Conservation (phyloP, 2,329 filamentous ascomycete species). For the Ophiosphaerella narmari region DNA sequence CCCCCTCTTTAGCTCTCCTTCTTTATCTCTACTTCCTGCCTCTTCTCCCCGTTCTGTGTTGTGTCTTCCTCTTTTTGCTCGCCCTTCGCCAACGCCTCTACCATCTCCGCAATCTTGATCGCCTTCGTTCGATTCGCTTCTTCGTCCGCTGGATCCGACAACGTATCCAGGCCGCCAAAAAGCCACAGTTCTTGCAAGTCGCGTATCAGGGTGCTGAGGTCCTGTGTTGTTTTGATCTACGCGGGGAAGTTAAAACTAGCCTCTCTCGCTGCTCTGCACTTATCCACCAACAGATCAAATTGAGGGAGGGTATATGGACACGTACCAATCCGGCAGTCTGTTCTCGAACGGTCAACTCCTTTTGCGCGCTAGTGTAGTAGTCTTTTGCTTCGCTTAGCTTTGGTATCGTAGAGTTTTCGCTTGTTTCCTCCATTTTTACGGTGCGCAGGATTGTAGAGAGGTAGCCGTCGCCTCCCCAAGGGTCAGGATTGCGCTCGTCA, state of each 20-base stretch:
- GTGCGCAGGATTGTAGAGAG: conserved; percentile 61
- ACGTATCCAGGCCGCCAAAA: conserved; percentile 66
- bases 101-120: conserved; percentile 23
- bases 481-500: conserved; percentile 48
- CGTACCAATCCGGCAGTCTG: conserved; percentile 63
- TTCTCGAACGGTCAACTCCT: conserved; percentile 62
- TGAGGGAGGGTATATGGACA: neutral
- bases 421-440: conserved; percentile 54
- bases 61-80: neutral
- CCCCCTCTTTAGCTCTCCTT: neutral
- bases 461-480: conserved; percentile 39
- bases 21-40: conserved; percentile 1
- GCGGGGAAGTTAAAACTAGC: neutral
- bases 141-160: conserved; percentile 44
- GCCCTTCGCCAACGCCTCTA: conserved; percentile 28
- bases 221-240: conserved; percentile 64
- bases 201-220: conserved; percentile 64
- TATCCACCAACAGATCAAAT: neutral
- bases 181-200: conserved; percentile 70
- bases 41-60: neutral
- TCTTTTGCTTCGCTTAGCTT: conserved; percentile 48
- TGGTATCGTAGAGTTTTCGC: conserved; percentile 13
- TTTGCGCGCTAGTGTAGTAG: conserved; percentile 60
- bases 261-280: neutral
- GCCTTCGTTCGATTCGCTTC: conserved; percentile 23